Percentiles rank a stretch among this genome's conserved stretches.
Evolutionary conservation across 768 basidiomycete genomes (phyloP).

Genomic region (Heimioporus sp.): DNA sequence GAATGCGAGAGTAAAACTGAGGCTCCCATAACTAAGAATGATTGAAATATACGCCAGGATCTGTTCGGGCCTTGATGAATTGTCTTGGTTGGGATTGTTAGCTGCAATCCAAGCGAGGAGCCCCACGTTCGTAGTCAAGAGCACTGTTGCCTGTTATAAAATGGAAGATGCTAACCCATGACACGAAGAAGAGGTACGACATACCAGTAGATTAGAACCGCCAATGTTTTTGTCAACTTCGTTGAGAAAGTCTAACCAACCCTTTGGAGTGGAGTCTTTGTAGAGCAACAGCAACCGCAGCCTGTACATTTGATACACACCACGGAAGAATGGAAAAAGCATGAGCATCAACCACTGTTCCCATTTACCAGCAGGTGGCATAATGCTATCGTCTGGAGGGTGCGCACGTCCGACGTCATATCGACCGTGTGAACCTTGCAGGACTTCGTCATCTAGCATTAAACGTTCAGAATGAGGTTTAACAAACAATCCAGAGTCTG

Average conservation of each 20-base stretch:
- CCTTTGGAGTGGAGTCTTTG: slow-evolving; percentile 22
- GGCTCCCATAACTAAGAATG: slow-evolving; percentile 28
- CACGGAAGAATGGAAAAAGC: slow-evolving; percentile 22
- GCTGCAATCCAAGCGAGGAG: slow-evolving; percentile 16
- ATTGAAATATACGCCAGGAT: slow-evolving; percentile 29
- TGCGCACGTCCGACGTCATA: slow-evolving; percentile 17
- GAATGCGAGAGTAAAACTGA: slow-evolving; percentile 27
- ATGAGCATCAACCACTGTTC: slow-evolving; percentile 16
- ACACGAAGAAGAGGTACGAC: not conserved
- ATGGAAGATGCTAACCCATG: not conserved
- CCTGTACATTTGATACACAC: slow-evolving; percentile 26
- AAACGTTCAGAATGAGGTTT: not conserved
- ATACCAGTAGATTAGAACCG: slow-evolving; percentile 30
- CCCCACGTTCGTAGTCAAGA: slow-evolving; percentile 25
- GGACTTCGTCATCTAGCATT: slow-evolving; percentile 22
- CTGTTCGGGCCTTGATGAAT: slow-evolving; percentile 15
- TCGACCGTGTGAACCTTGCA: slow-evolving; percentile 30
- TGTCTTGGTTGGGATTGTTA: not conserved
- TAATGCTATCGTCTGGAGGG: slow-evolving; percentile 25
- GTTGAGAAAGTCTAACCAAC: slow-evolving; percentile 28
- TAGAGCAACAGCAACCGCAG: slow-evolving; percentile 27
- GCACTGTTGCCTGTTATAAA: slow-evolving; percentile 24
- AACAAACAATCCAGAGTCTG: not conserved
- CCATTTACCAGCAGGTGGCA: slow-evolving; percentile 11
- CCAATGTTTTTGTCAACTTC: slow-evolving; percentile 33